A percentile compares a stretch with the other conserved stretches of the same genome.
These are phyloP conservation scores for Linnemannia hyalina DNA, from an alignment of 192 early-diverging fungal genomes.

Conservation along the genomic window DNA sequence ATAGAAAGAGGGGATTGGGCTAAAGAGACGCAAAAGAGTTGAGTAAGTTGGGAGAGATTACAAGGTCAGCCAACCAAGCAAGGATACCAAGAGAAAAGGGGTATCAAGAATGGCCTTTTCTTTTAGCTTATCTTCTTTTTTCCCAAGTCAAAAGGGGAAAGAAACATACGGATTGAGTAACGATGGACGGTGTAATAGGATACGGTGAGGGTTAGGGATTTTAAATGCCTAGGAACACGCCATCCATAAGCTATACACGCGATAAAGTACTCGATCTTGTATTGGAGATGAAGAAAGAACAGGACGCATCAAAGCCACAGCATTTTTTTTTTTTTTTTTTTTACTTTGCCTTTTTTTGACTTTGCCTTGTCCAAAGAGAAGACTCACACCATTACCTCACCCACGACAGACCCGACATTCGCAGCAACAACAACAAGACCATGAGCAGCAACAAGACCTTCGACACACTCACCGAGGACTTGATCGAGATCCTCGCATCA, in stretches of 20 bases:
- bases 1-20: not conserved
- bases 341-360: too few species aligned
- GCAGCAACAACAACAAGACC: not conserved
- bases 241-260: too few species aligned
- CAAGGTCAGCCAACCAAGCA: too few species aligned
- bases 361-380: too few species aligned
- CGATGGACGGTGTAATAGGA: too few species aligned
- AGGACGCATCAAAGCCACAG: too few species aligned
- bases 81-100: not conserved
- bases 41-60: too few species aligned
- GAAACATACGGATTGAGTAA: not conserved
- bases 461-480: constrained; percentile 41
- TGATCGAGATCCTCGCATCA: constrained; percentile 44
- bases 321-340: too few species aligned
- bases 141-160: not conserved
- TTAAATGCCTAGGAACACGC: too few species aligned
- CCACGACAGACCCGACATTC: not conserved
- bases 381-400: not conserved
- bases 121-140: not conserved
- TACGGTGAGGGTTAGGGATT: too few species aligned
- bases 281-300: too few species aligned
- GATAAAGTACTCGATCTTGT: too few species aligned
- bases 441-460: constrained; percentile 45
- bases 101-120: not conserved
- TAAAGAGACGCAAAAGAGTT: not conserved